Evolutionary conservation across 176 grass and related monocot species (phyloP).

Genomic region (Rhipidocladum racemiflorum): DNA sequence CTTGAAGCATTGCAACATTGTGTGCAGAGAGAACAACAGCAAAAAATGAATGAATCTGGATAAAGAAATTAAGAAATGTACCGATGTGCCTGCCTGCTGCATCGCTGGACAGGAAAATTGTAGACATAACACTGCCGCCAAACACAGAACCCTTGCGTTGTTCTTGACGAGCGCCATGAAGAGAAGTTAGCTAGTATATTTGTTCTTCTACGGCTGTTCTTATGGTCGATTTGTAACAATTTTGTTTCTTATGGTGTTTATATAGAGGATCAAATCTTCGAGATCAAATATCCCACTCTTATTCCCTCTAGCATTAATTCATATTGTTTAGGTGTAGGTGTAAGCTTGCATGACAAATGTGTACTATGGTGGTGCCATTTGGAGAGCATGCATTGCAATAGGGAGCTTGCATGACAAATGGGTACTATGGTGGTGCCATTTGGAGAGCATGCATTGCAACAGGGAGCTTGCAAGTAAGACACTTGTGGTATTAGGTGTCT

Average conservation of each 20-base stretch:
- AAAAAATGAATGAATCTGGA: background rate
- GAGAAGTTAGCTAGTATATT: background rate
- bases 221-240: background rate
- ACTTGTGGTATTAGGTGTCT: too few relatives aligned
- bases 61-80: background rate
- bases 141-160: background rate
- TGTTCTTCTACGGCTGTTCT: background rate
- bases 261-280: background rate
- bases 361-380: too few relatives aligned
- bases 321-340: background rate
- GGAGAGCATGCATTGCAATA: too few relatives aligned
- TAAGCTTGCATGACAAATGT: too few relatives aligned
- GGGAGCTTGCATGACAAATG: too few relatives aligned
- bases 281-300: too few relatives aligned
- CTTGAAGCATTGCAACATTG: background rate
- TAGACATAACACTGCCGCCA: background rate
- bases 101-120: background rate
- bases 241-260: background rate
- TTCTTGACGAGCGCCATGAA: background rate
- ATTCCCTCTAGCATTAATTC: background rate
- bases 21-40: background rate
- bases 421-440: too few relatives aligned
- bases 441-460: too few relatives aligned
- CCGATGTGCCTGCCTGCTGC: background rate
- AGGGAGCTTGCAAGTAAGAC: too few relatives aligned